A percentile compares a stretch with the other conserved stretches of the same genome.
Evolutionary conservation across 1,284 basidiomycete genomes (phyloP).

Genomic region (Fomitiporia mediterranea): DNA sequence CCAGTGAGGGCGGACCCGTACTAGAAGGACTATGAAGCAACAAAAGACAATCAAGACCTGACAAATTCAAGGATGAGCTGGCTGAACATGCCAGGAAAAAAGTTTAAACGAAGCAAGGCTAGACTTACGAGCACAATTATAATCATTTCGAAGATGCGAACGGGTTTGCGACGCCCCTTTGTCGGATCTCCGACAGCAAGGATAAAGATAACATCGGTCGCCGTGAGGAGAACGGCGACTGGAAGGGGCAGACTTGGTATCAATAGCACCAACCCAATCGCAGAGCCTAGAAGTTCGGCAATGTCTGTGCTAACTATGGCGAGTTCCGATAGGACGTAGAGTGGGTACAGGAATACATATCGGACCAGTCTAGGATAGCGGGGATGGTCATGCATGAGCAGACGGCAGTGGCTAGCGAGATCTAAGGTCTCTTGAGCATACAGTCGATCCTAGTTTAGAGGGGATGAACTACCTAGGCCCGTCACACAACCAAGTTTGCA

Average conservation of each 20-base stretch:
- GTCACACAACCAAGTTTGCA: constrained; percentile 66
- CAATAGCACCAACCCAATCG: constrained; percentile 76
- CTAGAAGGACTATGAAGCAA: constrained; percentile 79
- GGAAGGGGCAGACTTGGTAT: constrained; percentile 79
- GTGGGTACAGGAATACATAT: constrained; percentile 65
- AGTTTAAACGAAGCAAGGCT: too few relatives aligned
- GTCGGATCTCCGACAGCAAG: constrained; percentile 60
- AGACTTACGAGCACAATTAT: constrained; percentile 54
- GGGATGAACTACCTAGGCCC: constrained; percentile 48
- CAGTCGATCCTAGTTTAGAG: neutral
- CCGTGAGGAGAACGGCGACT: constrained; percentile 81
- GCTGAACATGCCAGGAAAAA: too few relatives aligned
- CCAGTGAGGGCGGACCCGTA: constrained; percentile 75
- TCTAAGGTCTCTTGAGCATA: constrained; percentile 36
- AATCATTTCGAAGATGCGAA: constrained; percentile 69
- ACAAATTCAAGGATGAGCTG: constrained; percentile 1
- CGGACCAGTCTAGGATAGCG: constrained; percentile 57
- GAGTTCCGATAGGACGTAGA: constrained; percentile 68
- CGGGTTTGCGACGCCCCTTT: constrained; percentile 42
- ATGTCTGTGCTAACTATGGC: constrained; percentile 80
- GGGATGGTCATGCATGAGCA: constrained; percentile 64
- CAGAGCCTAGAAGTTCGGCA: constrained; percentile 75
- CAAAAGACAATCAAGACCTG: constrained; percentile 78
- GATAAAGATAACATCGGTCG: constrained; percentile 78
- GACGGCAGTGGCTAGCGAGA: constrained; percentile 69